Evolutionary conservation across 2,329 filamentous ascomycete species (phyloP).

Genomic region (Hirsutella minnesotensis): DNA sequence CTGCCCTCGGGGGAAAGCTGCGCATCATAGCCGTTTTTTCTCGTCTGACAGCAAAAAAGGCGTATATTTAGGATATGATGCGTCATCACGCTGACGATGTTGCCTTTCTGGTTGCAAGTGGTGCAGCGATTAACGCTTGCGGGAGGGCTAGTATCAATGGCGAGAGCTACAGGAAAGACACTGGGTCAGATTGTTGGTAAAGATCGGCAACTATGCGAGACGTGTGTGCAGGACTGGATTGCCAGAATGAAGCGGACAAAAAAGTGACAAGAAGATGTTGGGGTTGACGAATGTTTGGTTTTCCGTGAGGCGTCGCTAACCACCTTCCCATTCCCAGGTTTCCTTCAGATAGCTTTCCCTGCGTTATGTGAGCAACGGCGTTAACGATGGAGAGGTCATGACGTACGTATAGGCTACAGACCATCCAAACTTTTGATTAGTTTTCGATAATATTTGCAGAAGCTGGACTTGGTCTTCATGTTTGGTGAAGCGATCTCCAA

Average conservation of each 20-base stretch:
- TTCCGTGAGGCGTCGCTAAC: not conserved
- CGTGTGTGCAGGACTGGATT: constrained; percentile 30
- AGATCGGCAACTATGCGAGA: constrained; percentile 24
- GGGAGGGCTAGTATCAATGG: constrained; percentile 27
- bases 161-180: constrained; percentile 28
- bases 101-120: constrained; percentile 21
- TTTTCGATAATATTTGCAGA: not conserved
- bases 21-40: not conserved
- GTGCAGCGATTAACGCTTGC: constrained; percentile 29
- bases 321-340: not conserved
- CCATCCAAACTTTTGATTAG: not conserved
- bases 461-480: not conserved
- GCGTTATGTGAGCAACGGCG: not conserved
- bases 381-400: not conserved
- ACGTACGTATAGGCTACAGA: not conserved
- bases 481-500: constrained; percentile 19
- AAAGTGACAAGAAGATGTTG: constrained; percentile 46
- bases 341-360: not conserved
- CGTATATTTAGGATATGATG: not conserved
- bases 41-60: not conserved
- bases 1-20: constrained; percentile 12
- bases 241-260: constrained; percentile 33
- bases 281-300: constrained; percentile 24
- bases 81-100: not conserved
- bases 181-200: constrained; percentile 23